Evolutionary conservation across 345 rosid species (phyloP), one percentile per base, ranked within the genome.

Genomic region (Eutrema heterophyllum): DNA sequence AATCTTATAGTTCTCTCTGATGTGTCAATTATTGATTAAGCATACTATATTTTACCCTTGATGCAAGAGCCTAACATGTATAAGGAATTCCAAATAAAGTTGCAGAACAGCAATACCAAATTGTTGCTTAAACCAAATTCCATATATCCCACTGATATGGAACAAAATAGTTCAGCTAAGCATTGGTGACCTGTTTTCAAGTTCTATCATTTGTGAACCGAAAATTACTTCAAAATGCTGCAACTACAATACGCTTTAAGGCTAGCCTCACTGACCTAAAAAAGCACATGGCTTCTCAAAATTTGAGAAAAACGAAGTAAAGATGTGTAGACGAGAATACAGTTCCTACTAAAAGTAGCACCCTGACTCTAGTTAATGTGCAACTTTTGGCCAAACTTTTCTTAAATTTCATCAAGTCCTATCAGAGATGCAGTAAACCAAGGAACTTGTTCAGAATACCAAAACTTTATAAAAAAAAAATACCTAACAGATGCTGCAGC

Each of bases 391-490:
- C 50, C 53, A n/a, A 21, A 24, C 27, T 66, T 18, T 13, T 40
- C 29, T 15, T 41, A 4, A 18, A 29, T 43, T 41, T 53, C 36
- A 15, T 13, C 0, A 29, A n/a, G 32, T 54, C 53, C 12, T 39
- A 36, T 15, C 52, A 49, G 35, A 24, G 57, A 35, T 48, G 52
- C 40, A 60, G 13, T 36, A 33, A 36, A 70, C 48, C 58, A 21
- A 49, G 48, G 68, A 71, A 50, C 33, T 59, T 71, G 49, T 60
- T 49, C 59, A 26, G 21, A 59, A 21, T 29, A 46, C 39, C 29
- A 59, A 21, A 58, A 36, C 50, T 26, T 44, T 0, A 18, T 35
- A 14, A 15, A 61, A 41, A 40, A 16, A 21, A 12, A 59, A 40
- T 18, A 24, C 5, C 0, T 30, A 64, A 6, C 43, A 64, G 41